These are phyloP conservation scores for Dryadomyces quercivorus DNA, from an alignment of 2,329 filamentous ascomycete genomes.

Conservation along the genomic window DNA sequence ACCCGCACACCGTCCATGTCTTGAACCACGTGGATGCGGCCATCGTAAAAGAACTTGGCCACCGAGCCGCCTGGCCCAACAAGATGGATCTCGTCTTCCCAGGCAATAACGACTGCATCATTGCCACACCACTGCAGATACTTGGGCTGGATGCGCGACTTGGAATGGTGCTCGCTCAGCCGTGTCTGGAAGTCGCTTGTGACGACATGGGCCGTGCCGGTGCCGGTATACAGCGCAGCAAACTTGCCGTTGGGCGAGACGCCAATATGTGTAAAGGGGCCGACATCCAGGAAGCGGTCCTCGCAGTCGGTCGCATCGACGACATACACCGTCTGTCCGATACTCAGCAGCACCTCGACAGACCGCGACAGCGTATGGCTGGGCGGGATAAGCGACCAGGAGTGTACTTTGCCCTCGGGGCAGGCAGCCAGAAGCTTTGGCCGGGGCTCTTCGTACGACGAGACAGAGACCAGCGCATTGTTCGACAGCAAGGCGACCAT, in stretches of 20 bases:
- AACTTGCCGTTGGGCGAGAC: conserved; percentile 87
- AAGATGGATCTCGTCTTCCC: conserved; percentile 95
- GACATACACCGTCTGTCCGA: conserved; percentile 72
- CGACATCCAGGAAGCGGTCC: conserved; percentile 81
- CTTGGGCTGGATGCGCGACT: conserved; percentile 71
- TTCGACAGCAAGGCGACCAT: conserved; percentile 86
- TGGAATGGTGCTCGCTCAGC: conserved; percentile 82
- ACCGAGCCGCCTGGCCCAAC: conserved; percentile 74
- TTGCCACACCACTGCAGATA: conserved; percentile 95
- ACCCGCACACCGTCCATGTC: conserved; percentile 80
- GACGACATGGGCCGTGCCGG: conserved; percentile 82
- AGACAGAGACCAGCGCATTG: conserved; percentile 77
- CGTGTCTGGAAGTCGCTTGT: conserved; percentile 91
- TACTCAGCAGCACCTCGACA: conserved; percentile 82
- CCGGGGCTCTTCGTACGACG: conserved; percentile 79
- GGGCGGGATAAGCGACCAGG: conserved; percentile 83
- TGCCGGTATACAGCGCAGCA: conserved; percentile 74
- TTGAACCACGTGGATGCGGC: conserved; percentile 75
- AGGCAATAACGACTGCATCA: conserved; percentile 83
- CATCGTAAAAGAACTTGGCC: conserved; percentile 76
- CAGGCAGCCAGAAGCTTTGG: conserved; percentile 69
- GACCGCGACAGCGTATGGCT: conserved; percentile 81
- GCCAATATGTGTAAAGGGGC: conserved; percentile 80
- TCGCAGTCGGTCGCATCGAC: conserved; percentile 84
- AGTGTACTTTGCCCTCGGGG: conserved; percentile 67